Evolutionary conservation across 768 basidiomycete genomes (phyloP).

Genomic region (Rhodotorula diobovata): DNA sequence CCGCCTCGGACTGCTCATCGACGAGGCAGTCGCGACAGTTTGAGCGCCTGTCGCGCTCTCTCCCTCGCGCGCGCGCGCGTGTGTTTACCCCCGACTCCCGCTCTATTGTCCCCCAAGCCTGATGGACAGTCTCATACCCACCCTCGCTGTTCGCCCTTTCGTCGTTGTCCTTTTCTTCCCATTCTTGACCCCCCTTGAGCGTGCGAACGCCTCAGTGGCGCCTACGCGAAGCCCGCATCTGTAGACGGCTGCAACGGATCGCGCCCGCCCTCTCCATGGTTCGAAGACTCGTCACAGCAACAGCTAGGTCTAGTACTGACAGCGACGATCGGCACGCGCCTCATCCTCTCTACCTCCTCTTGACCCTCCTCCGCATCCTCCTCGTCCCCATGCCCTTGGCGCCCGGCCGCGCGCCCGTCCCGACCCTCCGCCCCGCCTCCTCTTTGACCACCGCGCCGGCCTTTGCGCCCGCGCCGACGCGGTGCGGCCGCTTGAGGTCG

Average conservation of each 20-base stretch:
- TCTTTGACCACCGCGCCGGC: constrained; percentile 15
- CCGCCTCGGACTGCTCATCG: constrained; percentile 1
- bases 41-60: neutral
- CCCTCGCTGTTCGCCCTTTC: neutral
- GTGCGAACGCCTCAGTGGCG: too few species aligned
- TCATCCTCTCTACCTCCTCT: too few species aligned
- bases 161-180: neutral
- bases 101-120: too few species aligned
- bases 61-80: neutral
- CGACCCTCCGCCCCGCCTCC: constrained; percentile 28
- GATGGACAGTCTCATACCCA: neutral
- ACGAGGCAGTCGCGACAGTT: constrained; percentile 10
- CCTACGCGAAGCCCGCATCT: too few species aligned
- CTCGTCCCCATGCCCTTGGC: constrained; percentile 25
- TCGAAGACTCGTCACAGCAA: too few species aligned
- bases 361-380: too few species aligned
- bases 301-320: too few species aligned
- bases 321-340: too few species aligned
- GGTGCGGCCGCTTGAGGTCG: neutral
- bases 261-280: too few species aligned
- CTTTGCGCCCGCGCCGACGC: constrained; percentile 4
- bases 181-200: too few species aligned
- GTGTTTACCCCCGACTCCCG: too few species aligned
- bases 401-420: constrained; percentile 27
- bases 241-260: too few species aligned